Conservation (phyloP, 2,329 filamentous ascomycete species). For the Cladosporium cucumerinum region DNA sequence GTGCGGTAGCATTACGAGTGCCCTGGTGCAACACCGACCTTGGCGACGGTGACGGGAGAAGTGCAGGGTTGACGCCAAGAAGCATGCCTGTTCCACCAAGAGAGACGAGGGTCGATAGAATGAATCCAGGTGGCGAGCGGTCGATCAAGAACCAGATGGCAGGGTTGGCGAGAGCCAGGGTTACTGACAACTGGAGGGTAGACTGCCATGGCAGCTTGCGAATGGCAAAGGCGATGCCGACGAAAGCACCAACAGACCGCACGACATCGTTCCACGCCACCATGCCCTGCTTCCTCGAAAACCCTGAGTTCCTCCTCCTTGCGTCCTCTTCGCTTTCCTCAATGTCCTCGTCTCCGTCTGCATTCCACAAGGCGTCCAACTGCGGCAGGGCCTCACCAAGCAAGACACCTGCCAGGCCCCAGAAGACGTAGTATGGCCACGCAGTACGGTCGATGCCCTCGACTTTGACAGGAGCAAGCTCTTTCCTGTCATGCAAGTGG, state of each 20-base stretch:
- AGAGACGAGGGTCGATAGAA: slow-evolving; percentile 72
- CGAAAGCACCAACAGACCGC: slow-evolving; percentile 66
- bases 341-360: slow-evolving; percentile 42
- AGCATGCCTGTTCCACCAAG: slow-evolving; percentile 70
- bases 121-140: slow-evolving; percentile 77
- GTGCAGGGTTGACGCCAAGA: slow-evolving; percentile 70
- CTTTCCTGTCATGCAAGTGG: slow-evolving; percentile 69
- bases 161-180: slow-evolving; percentile 85
- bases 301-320: slow-evolving; percentile 16
- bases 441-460: slow-evolving; percentile 52
- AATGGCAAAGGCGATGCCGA: slow-evolving; percentile 76
- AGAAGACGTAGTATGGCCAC: slow-evolving; percentile 71
- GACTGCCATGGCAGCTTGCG: slow-evolving; percentile 90
- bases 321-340: slow-evolving; percentile 18
- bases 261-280: slow-evolving; percentile 67
- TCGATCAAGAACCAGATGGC: slow-evolving; percentile 96
- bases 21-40: slow-evolving; percentile 32
- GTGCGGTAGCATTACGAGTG: slow-evolving; percentile 24
- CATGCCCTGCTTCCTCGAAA: slow-evolving; percentile 15
- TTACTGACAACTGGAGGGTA: slow-evolving; percentile 86
- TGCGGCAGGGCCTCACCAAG: slow-evolving; percentile 79
- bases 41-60: slow-evolving; percentile 67
- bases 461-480: slow-evolving; percentile 61
- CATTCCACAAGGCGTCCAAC: slow-evolving; percentile 73
- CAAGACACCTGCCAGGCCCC: slow-evolving; percentile 75